These are phyloP conservation scores for Sphagnum magellanicum DNA, from an alignment of 228 moss, liverwort and hornwort genomes.

Conservation along the genomic window DNA sequence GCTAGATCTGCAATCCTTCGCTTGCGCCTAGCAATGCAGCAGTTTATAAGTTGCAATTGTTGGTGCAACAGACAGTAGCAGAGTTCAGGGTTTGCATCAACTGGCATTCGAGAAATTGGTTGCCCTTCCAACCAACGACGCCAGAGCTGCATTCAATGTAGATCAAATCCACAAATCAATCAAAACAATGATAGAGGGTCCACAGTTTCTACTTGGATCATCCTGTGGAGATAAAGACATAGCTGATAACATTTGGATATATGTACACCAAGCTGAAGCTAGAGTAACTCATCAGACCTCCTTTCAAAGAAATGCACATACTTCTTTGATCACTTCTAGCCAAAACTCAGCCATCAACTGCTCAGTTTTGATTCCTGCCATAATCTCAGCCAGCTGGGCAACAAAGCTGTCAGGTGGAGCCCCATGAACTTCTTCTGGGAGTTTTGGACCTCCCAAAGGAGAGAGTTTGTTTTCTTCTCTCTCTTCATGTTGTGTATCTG, in stretches of 20 bases:
- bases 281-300: no score
- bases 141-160: slow-evolving; percentile 37
- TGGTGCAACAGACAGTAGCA: slow-evolving; percentile 93
- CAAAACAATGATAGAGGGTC: no score
- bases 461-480: slow-evolving; percentile 24
- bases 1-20: slow-evolving; percentile 71
- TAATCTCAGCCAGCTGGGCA: slow-evolving; percentile 85
- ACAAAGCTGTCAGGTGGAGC: slow-evolving; percentile 92
- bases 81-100: slow-evolving; percentile 78
- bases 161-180: no score
- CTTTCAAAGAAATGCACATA: slow-evolving; percentile 4
- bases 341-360: slow-evolving; percentile 92
- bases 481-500: slow-evolving; percentile 58
- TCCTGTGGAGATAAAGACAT: no score
- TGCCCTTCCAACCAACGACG: slow-evolving; percentile 79
- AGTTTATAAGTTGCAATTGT: slow-evolving; percentile 86
- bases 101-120: slow-evolving; percentile 84
- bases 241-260: no score
- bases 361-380: slow-evolving; percentile 81
- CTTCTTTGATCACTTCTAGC: slow-evolving; percentile 82
- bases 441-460: slow-evolving; percentile 27
- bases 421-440: slow-evolving; percentile 89
- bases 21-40: slow-evolving; percentile 89
- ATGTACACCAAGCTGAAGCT: no score
- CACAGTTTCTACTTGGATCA: no score